Base-by-base conservation (phyloP, 1,284 basidiomycete species). In the Sporisorium scitamineum region DNA sequence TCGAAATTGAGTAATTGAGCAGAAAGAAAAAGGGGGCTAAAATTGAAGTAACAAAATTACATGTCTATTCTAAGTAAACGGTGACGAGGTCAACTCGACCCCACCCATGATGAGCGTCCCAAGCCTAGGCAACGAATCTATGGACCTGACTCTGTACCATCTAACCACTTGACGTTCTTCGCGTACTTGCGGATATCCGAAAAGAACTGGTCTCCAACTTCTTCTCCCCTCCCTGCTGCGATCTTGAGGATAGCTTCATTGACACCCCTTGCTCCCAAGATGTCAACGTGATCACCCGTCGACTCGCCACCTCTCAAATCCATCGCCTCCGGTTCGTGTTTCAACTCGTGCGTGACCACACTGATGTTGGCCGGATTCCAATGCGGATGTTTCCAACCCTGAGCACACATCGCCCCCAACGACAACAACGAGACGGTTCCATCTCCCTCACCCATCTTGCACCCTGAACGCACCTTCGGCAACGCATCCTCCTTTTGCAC, bases 191-290 rank as follows among this genome's bases (percentile, higher is more conserved):
- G 88, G 63, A 99, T 96, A 63, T 90, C 87, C 1, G 93, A 95
- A 58, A 94, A 91, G 77, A 91, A 91, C 60, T 87, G 88, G 67
- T 95, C 91, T 76, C 90, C 51, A 3, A 85, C 79, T 22, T 79
- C 69, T 4, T 74, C 39, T 3, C 81, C 82, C 20, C 57, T 59
- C 0, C 94, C 94, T 4, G 93, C 91, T 26, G 91, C 94, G 16
- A 95, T 91, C 84, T 94, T 92, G 27, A 98, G 86, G 51, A 99
- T 90, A n/a, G 96, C 91, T 83, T 95, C 92, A 84, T 97, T 99
- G 61, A 98, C 85, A 9, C 90, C 89, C 0, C 90, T 92, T 22
- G 93, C 92, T 3, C 97, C 96, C 20, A 99, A 89, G 65, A 99
- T 92, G 86, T 99, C 96, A 37, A 99, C 92, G 81, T 98, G 95